Evolutionary conservation across 2,329 filamentous ascomycete genomes (phyloP), one percentile per base, ranked within the genome.

Genomic region (Colletotrichum tropicicola): DNA sequence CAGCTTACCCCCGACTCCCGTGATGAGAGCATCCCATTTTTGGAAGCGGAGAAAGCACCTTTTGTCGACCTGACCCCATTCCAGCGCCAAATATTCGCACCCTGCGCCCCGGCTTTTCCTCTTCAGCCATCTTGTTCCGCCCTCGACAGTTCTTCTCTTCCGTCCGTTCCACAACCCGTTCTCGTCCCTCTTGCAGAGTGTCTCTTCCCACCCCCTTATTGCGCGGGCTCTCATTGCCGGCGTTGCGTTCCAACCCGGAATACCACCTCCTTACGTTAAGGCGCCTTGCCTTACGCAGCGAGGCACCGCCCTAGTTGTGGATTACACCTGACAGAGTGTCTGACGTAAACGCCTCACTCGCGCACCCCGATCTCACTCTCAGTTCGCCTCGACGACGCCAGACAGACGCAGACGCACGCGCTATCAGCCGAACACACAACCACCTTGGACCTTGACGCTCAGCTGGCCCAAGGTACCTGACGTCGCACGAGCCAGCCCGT

Each of bases 381-480:
- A 32, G 30, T 49, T 28, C 56, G 61, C 37, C 56, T 49, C 41
- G 35, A 64, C 41, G 35, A 64, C 43, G 21, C 27, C 41, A 37
- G 39, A 53, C 35, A 54, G 51, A 44, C 39, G 51, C 51, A 54
- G 48, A 43, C 37, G 25, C 37, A 54, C 35, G 43, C 51, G 21
- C 37, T 15, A 43, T 43, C 25, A 53, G 41, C 37, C 25, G 44
- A 45, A 25, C 30, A 45, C 43, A 17, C 21, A 25, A 30, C 35
- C 13, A 53, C 13, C 27, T 32, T 21, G 27, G 19, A 30, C 28
- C 27, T 6, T n/a, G 23, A 15, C 13, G 30, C 57, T 56, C 49
- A 62, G 49, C 62, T 61, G 57, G 57, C 25, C 27, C n/a, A 28
- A 65, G 57, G 58, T 65, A 52, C 45, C 57, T 55, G 25, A 65